Base-by-base conservation (phyloP, 2,329 filamentous ascomycete species). In the Amauroascus niger region DNA sequence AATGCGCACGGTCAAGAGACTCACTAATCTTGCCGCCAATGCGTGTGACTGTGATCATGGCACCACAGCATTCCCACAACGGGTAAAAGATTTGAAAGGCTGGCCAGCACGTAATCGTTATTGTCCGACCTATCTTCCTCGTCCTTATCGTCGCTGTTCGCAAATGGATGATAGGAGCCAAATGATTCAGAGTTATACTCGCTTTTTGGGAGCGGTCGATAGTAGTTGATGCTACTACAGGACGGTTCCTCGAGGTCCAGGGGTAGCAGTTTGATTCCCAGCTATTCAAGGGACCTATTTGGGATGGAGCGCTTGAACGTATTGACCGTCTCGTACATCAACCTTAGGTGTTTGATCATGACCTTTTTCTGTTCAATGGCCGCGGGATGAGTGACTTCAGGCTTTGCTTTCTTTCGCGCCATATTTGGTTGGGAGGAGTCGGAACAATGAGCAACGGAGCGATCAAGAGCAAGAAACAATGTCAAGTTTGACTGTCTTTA, bases 251-350 rank as follows among this genome's bases (percentile, higher is more conserved):
- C 28, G 44, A 33, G 44, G 24, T 47, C 26, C 26, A 47, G 33
- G 44, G n/a, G 30, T 47, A 33, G 26, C 26, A 47, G 11, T 33
- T 47, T 47, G 30, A 33, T 47, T 33, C 44, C 44, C 26, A 47
- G 26, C 11, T 3, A n/a, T 20, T 47, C 44, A 47, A 47, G 44
- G 26, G 7, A 3, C 6, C 8, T 33, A 20, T 47, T 33, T 20
- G 16, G 14, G n/a, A 47, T 18, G n/a, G 44, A 47, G 16, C 14
- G 30, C 44, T 47, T 47, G 44, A 47, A 47, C 16, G 26, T 22
- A 33, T 47, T 47, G 28, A 20, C 24, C 6, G 11, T 18, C 26
- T 32, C 24, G 28, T 47, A 47, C 26, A 32, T 47, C 26, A n/a
- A 47, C 28, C n/a, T 47, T 33, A 47, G 44, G 9, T 20, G 44